Conservation (phyloP, 2,329 filamentous ascomycete genomes). For the Colletotrichum camelliae region DNA sequence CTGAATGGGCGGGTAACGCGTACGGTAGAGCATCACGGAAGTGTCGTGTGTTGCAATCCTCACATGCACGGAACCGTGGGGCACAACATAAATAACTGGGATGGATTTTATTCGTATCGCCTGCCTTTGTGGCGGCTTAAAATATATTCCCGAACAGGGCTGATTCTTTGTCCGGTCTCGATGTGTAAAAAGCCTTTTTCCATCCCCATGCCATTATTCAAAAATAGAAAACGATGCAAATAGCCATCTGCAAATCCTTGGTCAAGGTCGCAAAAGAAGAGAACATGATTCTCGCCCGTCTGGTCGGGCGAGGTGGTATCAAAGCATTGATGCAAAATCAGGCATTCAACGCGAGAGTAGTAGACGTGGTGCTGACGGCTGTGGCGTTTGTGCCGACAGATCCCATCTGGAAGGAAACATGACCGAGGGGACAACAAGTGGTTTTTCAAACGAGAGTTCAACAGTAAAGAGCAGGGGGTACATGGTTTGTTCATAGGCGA, state of each 20-base stretch:
- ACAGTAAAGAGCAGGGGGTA: background rate
- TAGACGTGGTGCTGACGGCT: background rate
- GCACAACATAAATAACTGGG: background rate
- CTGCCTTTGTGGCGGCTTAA: background rate
- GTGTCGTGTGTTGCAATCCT: background rate
- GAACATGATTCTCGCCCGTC: constrained; percentile 12
- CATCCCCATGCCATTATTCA: constrained; percentile 2
- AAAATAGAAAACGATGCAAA: background rate
- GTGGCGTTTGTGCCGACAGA: background rate
- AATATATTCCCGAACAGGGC: background rate
- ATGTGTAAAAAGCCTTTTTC: background rate
- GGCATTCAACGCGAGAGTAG: background rate
- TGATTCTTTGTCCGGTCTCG: background rate
- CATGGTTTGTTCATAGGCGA: constrained; percentile 6
- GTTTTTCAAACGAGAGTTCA: background rate
- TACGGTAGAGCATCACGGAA: background rate
- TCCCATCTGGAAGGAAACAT: background rate
- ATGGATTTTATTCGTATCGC: background rate
- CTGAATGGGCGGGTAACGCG: background rate
- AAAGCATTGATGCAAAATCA: constrained; percentile 5
- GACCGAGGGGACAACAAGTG: background rate
- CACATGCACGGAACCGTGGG: background rate
- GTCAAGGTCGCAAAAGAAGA: background rate
- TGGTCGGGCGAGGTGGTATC: constrained; percentile 16
- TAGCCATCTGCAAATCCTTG: background rate